These are phyloP conservation scores for Sphagnurus paluster DNA, from an alignment of 1,284 basidiomycete genomes.

Conservation along the genomic window DNA sequence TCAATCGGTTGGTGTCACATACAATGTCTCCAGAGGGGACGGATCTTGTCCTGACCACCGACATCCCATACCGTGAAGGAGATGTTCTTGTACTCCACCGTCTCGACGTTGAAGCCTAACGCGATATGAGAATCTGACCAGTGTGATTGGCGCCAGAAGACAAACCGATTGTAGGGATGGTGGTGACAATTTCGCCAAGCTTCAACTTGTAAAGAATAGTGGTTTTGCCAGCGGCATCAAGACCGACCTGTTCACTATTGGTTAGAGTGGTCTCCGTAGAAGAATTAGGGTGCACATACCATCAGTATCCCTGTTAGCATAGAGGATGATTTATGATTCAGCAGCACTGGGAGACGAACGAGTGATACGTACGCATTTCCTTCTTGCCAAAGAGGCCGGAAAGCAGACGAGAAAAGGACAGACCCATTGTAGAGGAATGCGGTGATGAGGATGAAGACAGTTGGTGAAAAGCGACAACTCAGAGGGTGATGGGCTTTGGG, in stretches of 20 bases:
- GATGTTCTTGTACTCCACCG: conserved; percentile 99
- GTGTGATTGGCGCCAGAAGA: conserved; percentile 24
- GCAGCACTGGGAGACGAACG: conserved; percentile 27
- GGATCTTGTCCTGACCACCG: conserved; percentile 98
- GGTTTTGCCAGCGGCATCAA: conserved; percentile 97
- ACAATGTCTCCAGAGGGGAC: conserved; percentile 99
- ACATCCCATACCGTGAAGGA: conserved; percentile 99
- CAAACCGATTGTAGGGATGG: conserved; percentile 97
- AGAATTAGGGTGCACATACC: conserved; percentile 38
- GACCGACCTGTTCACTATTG: conserved; percentile 67
- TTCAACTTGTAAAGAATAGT: conserved; percentile 99
- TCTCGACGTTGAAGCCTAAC: conserved; percentile 97
- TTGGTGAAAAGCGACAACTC: conserved; percentile 36
- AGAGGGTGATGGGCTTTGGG: conserved; percentile 30
- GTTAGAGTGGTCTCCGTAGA: conserved; percentile 13
- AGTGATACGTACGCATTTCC: conserved; percentile 89
- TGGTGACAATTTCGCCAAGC: conserved; percentile 98
- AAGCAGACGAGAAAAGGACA: conserved; percentile 81
- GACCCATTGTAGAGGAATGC: conserved; percentile 69
- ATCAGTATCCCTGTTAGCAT: conserved; percentile 67
- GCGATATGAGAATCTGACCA: conserved; percentile 25
- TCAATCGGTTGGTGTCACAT: conserved; percentile 33
- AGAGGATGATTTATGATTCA: conserved; percentile 45
- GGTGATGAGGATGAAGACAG: conserved; percentile 33
- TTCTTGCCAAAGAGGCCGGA: conserved; percentile 95